A percentile compares a stretch with the other conserved stretches of the same genome.
Conservation (phyloP, 805 yeast genomes). For the Ogataea wickerhamii region DNA sequence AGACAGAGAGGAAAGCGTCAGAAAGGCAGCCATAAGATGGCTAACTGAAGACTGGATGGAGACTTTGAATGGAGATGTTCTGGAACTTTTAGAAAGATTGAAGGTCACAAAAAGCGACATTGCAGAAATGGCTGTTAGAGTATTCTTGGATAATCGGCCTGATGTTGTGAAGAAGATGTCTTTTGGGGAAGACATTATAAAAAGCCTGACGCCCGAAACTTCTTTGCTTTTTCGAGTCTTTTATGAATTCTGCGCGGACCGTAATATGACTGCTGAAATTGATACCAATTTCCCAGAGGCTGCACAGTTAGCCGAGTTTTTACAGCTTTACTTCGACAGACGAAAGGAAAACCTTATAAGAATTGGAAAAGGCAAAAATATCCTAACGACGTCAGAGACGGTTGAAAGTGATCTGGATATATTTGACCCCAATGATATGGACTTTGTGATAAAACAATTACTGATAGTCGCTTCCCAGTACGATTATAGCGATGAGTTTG, state of each 20-base stretch:
- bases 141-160: conserved; percentile 56
- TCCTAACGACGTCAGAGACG: conserved; percentile 16
- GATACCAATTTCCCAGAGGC: conserved; percentile 80
- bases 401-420: conserved; percentile 27
- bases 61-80: conserved; percentile 61
- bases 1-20: conserved; percentile 77
- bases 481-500: conserved; percentile 88
- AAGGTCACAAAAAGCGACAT: conserved; percentile 65
- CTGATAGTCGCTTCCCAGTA: conserved; percentile 61
- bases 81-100: conserved; percentile 66
- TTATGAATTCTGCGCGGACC: conserved; percentile 58
- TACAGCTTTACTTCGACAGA: conserved; percentile 53
- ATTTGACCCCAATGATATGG: conserved; percentile 54
- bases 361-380: conserved; percentile 22
- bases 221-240: conserved; percentile 69
- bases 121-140: conserved; percentile 64
- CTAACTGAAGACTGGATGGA: conserved; percentile 71
- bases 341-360: conserved; percentile 34
- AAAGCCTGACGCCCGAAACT: conserved; percentile 65
- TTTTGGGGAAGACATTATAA: conserved; percentile 68
- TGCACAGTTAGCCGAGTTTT: conserved; percentile 57
- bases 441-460: conserved; percentile 73
- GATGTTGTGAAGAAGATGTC: conserved; percentile 60
- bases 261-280: conserved; percentile 48
- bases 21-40: conserved; percentile 67